Percentiles rank a stretch among this genome's conserved stretches.
Evolutionary conservation across 192 early-diverging fungal species (phyloP).

Genomic region (Umbelopsis sp.): DNA sequence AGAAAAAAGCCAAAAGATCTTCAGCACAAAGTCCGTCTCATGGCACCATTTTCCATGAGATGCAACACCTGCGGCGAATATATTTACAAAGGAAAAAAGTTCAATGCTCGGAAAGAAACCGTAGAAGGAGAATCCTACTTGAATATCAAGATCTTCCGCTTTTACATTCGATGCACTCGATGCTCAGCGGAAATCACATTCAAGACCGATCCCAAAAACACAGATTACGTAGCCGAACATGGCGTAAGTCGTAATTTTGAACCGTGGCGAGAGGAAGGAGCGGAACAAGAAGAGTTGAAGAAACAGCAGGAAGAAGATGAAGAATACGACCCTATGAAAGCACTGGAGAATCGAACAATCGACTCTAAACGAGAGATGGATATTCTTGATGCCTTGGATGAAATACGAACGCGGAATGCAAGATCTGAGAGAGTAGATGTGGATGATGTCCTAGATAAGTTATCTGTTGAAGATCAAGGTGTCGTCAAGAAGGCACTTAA

Average conservation of each 20-base stretch:
- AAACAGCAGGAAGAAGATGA: conserved; percentile 74
- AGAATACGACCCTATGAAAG: conserved; percentile 93
- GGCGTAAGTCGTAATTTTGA: conserved; percentile 96
- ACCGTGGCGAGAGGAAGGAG: conserved; percentile 80
- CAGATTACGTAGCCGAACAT: conserved; percentile 92
- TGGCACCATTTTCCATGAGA: conserved; percentile 99
- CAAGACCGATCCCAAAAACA: conserved; percentile 95
- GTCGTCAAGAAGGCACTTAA: conserved; percentile 30
- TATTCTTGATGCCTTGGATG: conserved; percentile 94
- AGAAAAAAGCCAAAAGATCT: conserved; percentile 79
- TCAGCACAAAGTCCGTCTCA: conserved; percentile 96
- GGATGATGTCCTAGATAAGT: conserved; percentile 61
- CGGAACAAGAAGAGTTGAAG: conserved; percentile 56
- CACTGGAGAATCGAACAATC: conserved; percentile 90
- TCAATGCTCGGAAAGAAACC: conserved; percentile 95
- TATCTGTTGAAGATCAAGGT: conserved; percentile 43
- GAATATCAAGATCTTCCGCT: conserved; percentile 74
- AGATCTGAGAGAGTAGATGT: conserved; percentile 74
- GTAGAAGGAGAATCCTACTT: conserved; percentile 74
- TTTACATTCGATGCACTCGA: conserved; percentile 86
- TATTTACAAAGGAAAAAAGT: conserved; percentile 97
- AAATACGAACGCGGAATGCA: conserved; percentile 89
- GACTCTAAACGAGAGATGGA: conserved; percentile 98
- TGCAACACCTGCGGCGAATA: conserved; percentile 96
- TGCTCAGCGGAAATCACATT: conserved; percentile 98